Evolutionary conservation across 2,329 filamentous ascomycete genomes (phyloP).

Genomic region (Alternaria arbusti): DNA sequence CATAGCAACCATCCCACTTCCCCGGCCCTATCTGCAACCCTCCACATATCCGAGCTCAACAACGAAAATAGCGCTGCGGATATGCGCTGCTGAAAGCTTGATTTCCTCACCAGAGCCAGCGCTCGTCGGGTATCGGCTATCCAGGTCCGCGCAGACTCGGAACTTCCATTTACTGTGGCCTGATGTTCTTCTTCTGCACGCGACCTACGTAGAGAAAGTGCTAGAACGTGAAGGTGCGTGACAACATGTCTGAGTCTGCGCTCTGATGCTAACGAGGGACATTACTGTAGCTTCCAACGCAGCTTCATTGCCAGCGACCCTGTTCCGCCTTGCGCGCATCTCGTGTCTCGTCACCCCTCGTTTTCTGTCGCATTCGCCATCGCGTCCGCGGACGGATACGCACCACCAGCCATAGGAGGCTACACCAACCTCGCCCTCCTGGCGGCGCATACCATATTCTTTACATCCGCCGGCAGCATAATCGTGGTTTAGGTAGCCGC

Average conservation of each 20-base stretch:
- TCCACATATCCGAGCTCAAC: conserved; percentile 43
- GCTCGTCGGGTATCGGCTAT: conserved; percentile 28
- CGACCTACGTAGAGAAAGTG: conserved; percentile 10
- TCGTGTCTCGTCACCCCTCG: conserved; percentile 15
- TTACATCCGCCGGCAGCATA: neutral
- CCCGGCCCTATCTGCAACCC: conserved; percentile 21
- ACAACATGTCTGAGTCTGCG: conserved; percentile 8
- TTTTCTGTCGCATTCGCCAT: conserved; percentile 15
- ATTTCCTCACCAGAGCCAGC: conserved; percentile 12
- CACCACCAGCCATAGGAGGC: conserved; percentile 10
- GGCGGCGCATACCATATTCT: neutral
- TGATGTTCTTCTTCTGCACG: conserved; percentile 22
- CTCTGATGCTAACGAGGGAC: neutral
- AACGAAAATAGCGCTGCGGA: conserved; percentile 41
- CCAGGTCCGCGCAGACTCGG: neutral
- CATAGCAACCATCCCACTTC: conserved; percentile 20
- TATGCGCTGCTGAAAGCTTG: conserved; percentile 18
- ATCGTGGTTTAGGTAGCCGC: conserved; percentile 7
- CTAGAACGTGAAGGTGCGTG: conserved; percentile 5
- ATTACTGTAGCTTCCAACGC: neutral
- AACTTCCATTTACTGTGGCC: conserved; percentile 12
- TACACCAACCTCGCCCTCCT: neutral
- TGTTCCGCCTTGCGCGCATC: conserved; percentile 15
- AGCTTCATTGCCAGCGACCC: conserved; percentile 6
- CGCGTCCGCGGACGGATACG: conserved; percentile 13